Percentiles rank a stretch among this genome's conserved stretches.
Evolutionary conservation across 2,329 filamentous ascomycete species (phyloP).

Genomic region (Alternaria angustiovoidea): DNA sequence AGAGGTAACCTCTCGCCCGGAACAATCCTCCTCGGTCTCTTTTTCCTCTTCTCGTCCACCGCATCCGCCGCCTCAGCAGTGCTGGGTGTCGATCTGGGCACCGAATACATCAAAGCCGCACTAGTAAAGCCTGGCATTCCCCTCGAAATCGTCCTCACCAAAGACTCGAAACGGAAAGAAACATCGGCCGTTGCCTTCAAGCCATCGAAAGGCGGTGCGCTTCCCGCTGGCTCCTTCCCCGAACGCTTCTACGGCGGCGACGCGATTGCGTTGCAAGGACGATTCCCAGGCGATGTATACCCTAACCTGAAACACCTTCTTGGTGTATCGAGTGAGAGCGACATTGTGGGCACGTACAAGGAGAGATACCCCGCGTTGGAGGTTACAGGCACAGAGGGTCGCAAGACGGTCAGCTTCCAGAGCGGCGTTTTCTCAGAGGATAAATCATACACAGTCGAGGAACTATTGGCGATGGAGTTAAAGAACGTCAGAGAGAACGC

Average conservation of each 20-base stretch:
- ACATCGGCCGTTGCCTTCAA: conserved; percentile 92
- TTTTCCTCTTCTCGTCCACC: conserved; percentile 64
- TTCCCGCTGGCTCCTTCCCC: conserved; percentile 69
- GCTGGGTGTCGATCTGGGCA: conserved; percentile 91
- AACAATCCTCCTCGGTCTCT: conserved; percentile 60
- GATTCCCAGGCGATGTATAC: conserved; percentile 93
- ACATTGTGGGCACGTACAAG: conserved; percentile 73
- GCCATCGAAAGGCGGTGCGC: conserved; percentile 72
- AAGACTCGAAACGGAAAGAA: conserved; percentile 97
- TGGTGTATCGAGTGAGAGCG: conserved; percentile 69
- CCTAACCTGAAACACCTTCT: conserved; percentile 90
- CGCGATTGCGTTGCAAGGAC: conserved; percentile 82
- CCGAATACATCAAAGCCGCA: conserved; percentile 94
- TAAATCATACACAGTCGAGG: conserved; percentile 77
- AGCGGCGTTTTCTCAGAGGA: conserved; percentile 74
- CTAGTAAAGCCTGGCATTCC: conserved; percentile 97
- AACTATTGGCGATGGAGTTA: conserved; percentile 94
- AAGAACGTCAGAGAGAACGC: conserved; percentile 91
- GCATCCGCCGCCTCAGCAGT: conserved; percentile 76
- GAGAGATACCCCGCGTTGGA: conserved; percentile 80
- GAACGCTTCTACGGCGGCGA: conserved; percentile 93
- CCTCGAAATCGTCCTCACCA: conserved; percentile 96
- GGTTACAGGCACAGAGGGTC: conserved; percentile 67
- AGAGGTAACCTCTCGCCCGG: conserved; percentile 51
- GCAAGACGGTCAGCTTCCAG: conserved; percentile 77